These are phyloP conservation scores for Salix viminalis DNA, from an alignment of 345 rosid species.

Conservation along the genomic window DNA sequence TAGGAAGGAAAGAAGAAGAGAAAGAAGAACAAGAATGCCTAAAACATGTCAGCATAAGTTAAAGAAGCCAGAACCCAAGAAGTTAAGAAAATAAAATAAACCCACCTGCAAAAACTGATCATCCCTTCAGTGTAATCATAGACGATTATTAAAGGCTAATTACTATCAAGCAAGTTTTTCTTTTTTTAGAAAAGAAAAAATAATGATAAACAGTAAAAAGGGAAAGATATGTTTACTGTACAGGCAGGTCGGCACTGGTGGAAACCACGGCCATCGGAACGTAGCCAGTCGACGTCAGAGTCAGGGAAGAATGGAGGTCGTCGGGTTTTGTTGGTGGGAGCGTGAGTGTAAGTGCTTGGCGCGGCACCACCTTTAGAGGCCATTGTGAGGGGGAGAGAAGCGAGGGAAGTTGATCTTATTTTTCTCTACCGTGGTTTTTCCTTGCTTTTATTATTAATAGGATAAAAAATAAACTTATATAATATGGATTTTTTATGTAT, in stretches of 20 bases:
- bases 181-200: not conserved
- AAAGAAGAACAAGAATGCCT: not conserved
- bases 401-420: not conserved
- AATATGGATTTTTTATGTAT: no score
- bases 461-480: no score
- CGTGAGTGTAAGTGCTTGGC: conserved; percentile 59
- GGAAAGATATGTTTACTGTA: conserved; percentile 8
- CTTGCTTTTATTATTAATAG: no score
- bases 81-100: not conserved
- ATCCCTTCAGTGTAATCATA: not conserved
- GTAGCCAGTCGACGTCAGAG: conserved; percentile 70
- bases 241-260: conserved; percentile 94
- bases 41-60: not conserved
- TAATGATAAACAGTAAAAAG: not conserved
- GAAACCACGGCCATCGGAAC: conserved; percentile 89
- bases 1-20: not conserved
- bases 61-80: no score
- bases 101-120: not conserved
- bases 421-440: not conserved
- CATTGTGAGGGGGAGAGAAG: conserved; percentile 8
- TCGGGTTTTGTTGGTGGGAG: conserved; percentile 31
- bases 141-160: not conserved
- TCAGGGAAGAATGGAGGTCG: conserved; percentile 43
- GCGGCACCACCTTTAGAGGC: conserved; percentile 46
- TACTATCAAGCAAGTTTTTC: not conserved